Base-by-base conservation (phyloP, 257 asterid species). In the Solanum bukasovii region DNA sequence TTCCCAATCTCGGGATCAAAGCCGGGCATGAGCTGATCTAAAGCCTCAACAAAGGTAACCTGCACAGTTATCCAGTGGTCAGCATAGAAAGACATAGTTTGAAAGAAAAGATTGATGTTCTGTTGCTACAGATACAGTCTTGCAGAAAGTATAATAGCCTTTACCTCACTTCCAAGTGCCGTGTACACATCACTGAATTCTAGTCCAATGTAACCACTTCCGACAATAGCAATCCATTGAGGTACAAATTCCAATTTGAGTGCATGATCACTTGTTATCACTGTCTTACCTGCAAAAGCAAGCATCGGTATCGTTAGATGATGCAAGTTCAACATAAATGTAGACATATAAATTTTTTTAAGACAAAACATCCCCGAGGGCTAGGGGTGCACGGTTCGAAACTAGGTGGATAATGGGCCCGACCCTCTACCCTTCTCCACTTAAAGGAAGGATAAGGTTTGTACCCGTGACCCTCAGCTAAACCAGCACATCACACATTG, bases 121-220 rank as follows among this genome's bases (percentile, higher is more conserved):
- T 29, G 71, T 82, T 31, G 86, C 86, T 29, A 82, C 42, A 49
- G 70, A 82, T 49, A 81, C 29, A 49, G 70, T 18, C 86, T 49
- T 20, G 86, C 70, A 82, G 86, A 49, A 29, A 49, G 27, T 81
- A 81, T 44, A 29, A 81, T 27, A 9, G 65, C 14, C 63, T 44
- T 23, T 49, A 96, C 99, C 99, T 96, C 99, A 93, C 98, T 95
- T 89, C 99, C 99, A 89, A 96, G 99, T 86, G 99, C 99, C 44
- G 99, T 96, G 87, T 95, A 96, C 59, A 96, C 99, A 90, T 96
- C 99, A 91, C 99, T 96, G 91, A 96, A 96, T 90, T 96, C 99
- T 88, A 96, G 99, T 84, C 99, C 99, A 90, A 96, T 96, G 91
- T 96, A 96, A 86, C 99, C 99, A 93, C 99, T 96, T 91, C 99